Conservation (phyloP, 805 yeast genomes). For the Lachancea quebecensis region DNA sequence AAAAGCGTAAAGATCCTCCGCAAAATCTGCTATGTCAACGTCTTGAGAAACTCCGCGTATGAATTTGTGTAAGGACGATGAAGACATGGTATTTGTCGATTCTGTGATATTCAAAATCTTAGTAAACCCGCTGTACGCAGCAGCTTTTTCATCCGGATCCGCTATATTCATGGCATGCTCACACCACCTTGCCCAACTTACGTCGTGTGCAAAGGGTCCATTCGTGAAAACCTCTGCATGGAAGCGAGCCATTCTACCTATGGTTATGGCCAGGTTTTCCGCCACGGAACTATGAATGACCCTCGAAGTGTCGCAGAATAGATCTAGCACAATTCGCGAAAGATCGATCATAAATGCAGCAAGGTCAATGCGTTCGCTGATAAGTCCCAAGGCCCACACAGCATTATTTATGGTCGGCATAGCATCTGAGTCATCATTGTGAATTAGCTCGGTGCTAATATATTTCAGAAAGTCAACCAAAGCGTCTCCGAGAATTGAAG, state of each 20-base stretch:
- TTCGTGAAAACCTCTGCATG: slow-evolving; percentile 54
- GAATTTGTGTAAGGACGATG: slow-evolving; percentile 20
- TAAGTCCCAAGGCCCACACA: slow-evolving; percentile 89
- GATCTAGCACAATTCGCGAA: slow-evolving; percentile 24
- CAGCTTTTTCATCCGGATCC: slow-evolving; percentile 82
- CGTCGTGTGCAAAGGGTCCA: slow-evolving; percentile 28
- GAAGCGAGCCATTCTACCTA: slow-evolving; percentile 75
- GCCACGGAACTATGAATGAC: slow-evolving; percentile 42
- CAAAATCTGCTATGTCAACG: slow-evolving; percentile 26
- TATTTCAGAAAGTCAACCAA: slow-evolving; percentile 45
- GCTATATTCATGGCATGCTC: slow-evolving; percentile 56
- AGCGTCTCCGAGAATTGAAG: slow-evolving; percentile 29
- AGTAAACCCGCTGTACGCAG: slow-evolving; percentile 81
- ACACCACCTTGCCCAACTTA: slow-evolving; percentile 62
- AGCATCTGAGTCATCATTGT: slow-evolving; percentile 31
- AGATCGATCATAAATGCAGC: slow-evolving; percentile 27
- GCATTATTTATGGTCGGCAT: slow-evolving; percentile 50
- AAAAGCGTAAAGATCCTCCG: slow-evolving; percentile 25
- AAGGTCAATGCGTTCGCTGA: slow-evolving; percentile 47
- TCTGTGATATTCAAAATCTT: slow-evolving; percentile 40
- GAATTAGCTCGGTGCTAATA: slow-evolving; percentile 61
- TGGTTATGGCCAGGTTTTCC: slow-evolving; percentile 84
- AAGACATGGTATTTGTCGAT: slow-evolving; percentile 15
- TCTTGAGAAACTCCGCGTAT: slow-evolving; percentile 24
- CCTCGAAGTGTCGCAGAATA: slow-evolving; percentile 22